Evolutionary conservation across 306 rosid genomes (phyloP).

Genomic region (Chamaecrista fasciculata): DNA sequence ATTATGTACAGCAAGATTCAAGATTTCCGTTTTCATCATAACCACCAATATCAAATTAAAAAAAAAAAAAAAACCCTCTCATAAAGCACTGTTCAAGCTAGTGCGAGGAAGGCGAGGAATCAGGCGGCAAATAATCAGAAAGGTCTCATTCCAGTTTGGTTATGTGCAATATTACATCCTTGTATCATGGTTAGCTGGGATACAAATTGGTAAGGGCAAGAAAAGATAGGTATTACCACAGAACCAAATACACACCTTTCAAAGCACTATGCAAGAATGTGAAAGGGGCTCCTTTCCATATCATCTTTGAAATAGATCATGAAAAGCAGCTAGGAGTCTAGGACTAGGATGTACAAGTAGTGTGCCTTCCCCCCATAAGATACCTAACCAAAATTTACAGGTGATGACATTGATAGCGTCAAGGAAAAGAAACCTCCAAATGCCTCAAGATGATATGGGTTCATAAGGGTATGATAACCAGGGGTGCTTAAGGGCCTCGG

Average conservation of each 20-base stretch:
- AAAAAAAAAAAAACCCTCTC: constrained; percentile 45
- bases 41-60: constrained; percentile 35
- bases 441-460: constrained; percentile 83
- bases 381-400: constrained; percentile 38
- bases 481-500: constrained; percentile 91
- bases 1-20: constrained; percentile 64
- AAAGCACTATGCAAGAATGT: constrained; percentile 41
- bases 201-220: constrained; percentile 45
- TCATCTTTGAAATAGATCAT: constrained; percentile 44
- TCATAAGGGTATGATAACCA: constrained; percentile 98
- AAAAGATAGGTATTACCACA: constrained; percentile 40
- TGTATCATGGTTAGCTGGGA: constrained; percentile 47
- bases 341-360: constrained; percentile 30
- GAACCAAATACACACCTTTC: constrained; percentile 47
- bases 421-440: neutral
- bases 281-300: constrained; percentile 50
- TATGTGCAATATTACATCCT: constrained; percentile 51
- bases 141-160: too few species aligned
- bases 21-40: constrained; percentile 42
- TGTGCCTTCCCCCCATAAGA: constrained; percentile 31
- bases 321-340: constrained; percentile 39
- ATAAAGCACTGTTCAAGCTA: too few species aligned
- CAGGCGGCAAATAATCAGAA: too few species aligned
- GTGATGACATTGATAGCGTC: constrained; percentile 23
- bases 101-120: too few species aligned